A percentile compares a stretch with the other conserved stretches of the same genome.
Conservation (phyloP, 225 moss, liverwort and hornwort species). For the Sphagnum contortum region DNA sequence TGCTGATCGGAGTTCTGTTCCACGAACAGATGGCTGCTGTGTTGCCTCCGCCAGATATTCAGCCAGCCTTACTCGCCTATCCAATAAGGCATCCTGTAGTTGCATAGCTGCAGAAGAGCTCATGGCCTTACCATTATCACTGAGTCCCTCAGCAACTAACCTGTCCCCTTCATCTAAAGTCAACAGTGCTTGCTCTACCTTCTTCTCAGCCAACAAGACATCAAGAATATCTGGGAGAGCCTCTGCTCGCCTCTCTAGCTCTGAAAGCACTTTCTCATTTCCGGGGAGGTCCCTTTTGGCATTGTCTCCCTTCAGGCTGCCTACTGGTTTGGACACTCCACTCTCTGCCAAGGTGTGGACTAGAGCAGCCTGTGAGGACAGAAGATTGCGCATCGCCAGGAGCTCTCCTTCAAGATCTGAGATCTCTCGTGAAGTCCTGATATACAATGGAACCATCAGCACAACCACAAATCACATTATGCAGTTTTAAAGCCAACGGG, state of each 20-base stretch:
- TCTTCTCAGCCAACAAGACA: slow-evolving; percentile 85
- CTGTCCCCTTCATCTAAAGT: slow-evolving; percentile 79
- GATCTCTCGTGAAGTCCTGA: slow-evolving; percentile 86
- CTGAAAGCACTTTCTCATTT: slow-evolving; percentile 42
- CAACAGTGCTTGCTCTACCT: slow-evolving; percentile 62
- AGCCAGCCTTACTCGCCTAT: slow-evolving; percentile 78
- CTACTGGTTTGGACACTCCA: slow-evolving; percentile 53
- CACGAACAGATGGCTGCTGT: slow-evolving; percentile 83
- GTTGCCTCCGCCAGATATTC: slow-evolving; percentile 95
- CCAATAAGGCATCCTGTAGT: slow-evolving; percentile 59
- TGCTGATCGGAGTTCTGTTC: slow-evolving; percentile 76
- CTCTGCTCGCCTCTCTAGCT: slow-evolving; percentile 63
- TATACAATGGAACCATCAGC: neutral
- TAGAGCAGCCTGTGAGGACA: slow-evolving; percentile 72
- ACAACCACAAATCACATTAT: no score
- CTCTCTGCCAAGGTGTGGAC: slow-evolving; percentile 76
- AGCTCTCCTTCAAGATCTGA: slow-evolving; percentile 98
- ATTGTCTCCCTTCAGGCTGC: slow-evolving; percentile 24
- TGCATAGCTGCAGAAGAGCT: slow-evolving; percentile 31
- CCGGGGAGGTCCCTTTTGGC: slow-evolving; percentile 23
- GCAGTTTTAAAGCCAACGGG: no score
- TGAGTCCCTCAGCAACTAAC: slow-evolving; percentile 61
- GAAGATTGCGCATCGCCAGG: slow-evolving; percentile 78
- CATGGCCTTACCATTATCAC: slow-evolving; percentile 34
- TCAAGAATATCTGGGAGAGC: slow-evolving; percentile 78